Base-by-base conservation (phyloP, 1,139 yeast species). In the Eremothecium gossypii region DNA sequence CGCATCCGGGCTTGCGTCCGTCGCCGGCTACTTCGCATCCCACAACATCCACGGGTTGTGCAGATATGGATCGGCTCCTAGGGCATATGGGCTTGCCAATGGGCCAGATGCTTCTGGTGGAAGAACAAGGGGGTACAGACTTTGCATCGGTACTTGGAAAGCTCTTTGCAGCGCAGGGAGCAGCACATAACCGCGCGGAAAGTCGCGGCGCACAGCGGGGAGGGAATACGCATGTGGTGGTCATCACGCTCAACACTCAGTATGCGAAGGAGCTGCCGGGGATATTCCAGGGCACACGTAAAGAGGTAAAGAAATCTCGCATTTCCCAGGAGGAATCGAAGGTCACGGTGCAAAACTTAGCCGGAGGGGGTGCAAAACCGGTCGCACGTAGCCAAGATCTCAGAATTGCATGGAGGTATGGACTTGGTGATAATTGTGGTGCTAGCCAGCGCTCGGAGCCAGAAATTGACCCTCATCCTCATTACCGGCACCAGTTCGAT, bases 361-460 rank as follows among this genome's bases (percentile, higher is more conserved):
- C 77, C 4, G 69, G 69, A 42, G 46, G 51, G 6, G 38, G 30
- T 14, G 8, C 32, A n/a, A 47, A 48, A 27, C 43, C 43, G 8
- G 47, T 51, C 13, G 47, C 55, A 11, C 52, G 56, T 37, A 54
- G 60, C 14, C 63, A 68, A 23, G 84, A 81, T 50, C 63, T 85
- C 68, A 82, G 79, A 57, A 85, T 85, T 53, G 95, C 95, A 1
- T 85, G 95, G 95, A 74, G 94, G 54, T 85, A 85, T 53, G 86
- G 86, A 0, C 60, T 79, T 41, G 73, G 70, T 36, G 74, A 74
- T 43, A 53, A 52, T 26, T 49, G 48, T 3, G 51, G 52, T 26
- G 47, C 42, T 14, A 36, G 42, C 2, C 53, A 52, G 6, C 46
- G 54, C 12, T 53, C 53, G 4, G 62, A 58, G n/a, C 51, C 59